Evolutionary conservation across 257 asterid genomes (phyloP).

Genomic region (Salvia miltiorrhiza): DNA sequence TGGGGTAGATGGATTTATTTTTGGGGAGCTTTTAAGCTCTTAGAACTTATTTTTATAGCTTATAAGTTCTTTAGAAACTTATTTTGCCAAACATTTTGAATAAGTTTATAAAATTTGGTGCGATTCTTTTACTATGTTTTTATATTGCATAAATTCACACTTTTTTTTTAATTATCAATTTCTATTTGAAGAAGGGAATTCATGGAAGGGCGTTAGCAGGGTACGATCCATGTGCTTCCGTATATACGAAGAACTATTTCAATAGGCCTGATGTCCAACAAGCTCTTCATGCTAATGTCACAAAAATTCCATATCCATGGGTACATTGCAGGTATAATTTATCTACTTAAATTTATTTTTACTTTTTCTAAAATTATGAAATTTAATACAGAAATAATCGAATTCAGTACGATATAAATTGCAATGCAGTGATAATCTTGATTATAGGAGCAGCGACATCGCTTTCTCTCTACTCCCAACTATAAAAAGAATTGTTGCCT

Average conservation of each 20-base stretch:
- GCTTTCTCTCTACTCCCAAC: conserved; percentile 56
- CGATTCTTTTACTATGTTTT: not conserved
- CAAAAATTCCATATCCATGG: conserved; percentile 73
- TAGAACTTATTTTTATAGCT: too few species aligned
- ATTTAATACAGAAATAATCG: too few species aligned
- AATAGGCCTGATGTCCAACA: conserved; percentile 73
- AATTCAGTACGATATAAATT: too few species aligned
- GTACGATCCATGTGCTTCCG: conserved; percentile 66
- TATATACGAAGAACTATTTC: conserved; percentile 45
- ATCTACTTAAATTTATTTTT: not conserved
- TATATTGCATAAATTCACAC: not conserved
- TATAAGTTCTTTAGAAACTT: too few species aligned
- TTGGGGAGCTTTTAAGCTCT: too few species aligned
- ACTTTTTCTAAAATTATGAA: too few species aligned
- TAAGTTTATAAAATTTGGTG: too few species aligned
- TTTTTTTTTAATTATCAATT: not conserved
- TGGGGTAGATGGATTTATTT: too few species aligned
- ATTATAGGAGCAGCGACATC: conserved; percentile 43
- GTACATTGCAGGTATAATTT: conserved; percentile 64
- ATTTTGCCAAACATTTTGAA: too few species aligned
- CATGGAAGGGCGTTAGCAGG: conserved; percentile 44
- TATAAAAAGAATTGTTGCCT: conserved; percentile 45
- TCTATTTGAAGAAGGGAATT: conserved; percentile 32
- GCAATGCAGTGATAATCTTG: conserved; percentile 46
- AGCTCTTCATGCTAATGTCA: conserved; percentile 81